Base-by-base conservation (phyloP, 768 basidiomycete species). In the Auriculariales sp. region DNA sequence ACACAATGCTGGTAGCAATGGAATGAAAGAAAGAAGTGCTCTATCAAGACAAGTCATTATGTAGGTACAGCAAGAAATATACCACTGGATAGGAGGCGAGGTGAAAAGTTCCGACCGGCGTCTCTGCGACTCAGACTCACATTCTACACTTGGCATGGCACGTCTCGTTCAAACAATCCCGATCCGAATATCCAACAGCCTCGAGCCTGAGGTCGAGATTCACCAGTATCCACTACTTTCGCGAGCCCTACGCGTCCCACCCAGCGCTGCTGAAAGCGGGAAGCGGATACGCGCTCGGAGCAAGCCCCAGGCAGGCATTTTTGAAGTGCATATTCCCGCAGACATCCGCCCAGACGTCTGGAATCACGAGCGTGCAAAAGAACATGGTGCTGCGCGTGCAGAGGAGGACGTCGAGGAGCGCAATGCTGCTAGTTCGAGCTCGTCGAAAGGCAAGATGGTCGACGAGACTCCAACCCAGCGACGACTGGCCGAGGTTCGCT, bases 401-500 rank as follows among this genome's bases (percentile, higher is more conserved):
- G 82, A 84, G 48, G 87, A 88, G 56, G 88, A 90, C 60, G 72
- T 71, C 49, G 83, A 87, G 64, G 87, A 79, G 61, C 83, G 83
- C 52, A n/a, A 4, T 14, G 24, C 27, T 27, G 56, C 36, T 17
- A 48, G 32, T 44, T 52, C 57, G 7, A 58, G 59, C 42, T 63
- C 71, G 55, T 56, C 59, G 47, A 73, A 69, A 51, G 62, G 64
- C 48, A 63, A 59, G 56, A 70, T 72, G 51, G 78, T 77, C 34
- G 71, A 68, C 44, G 78, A 81, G 22, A 25, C 22, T 12, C 39
- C 39, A 12, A 10, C 39, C 6, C 22, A 19, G 54, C 70, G 76
- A n/a, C 68, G 80, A 53, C 63, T 90, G 51, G 71, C 67, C 29
- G 83, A 90, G 61, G 71, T 79, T 50, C 75, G 87, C 47, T 60